Base-by-base conservation (phyloP, 345 rosid genomes). In the Linum usitatissimum region DNA sequence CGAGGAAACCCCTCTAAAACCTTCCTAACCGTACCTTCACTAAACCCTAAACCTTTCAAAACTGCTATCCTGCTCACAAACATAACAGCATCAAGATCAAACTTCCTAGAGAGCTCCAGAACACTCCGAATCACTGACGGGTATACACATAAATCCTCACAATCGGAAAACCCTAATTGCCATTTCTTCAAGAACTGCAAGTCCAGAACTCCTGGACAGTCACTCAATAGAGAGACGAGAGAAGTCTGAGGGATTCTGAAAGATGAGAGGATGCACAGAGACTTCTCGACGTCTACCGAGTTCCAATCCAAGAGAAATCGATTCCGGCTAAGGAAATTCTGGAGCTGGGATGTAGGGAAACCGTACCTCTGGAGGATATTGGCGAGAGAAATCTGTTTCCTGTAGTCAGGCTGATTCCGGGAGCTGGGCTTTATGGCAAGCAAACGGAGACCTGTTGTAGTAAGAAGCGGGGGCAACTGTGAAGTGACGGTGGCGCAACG, bases 361-460 rank as follows among this genome's bases (percentile, higher is more conserved):
- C 94, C 91, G 62, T 80, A 78, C 77, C 86, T 81, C 66, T 73
- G 83, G 58, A 88, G 81, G 54, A 91, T 79, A 81, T 71, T 81
- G 20, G 88, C 80, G 14, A 88, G 75, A 7, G 80, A 67, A 62
- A 84, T 66, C 51, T 64, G 85, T 58, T 78, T 76, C 67, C 83
- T 72, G 59, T 67, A 71, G 2, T 66, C 72, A 14, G 83, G 78
- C 39, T 67, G 69, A n/a, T 77, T 66, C 23, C 2, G 3, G 68
- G 76, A 53, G 30, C 0, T 12, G 53, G 70, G 34, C 17, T 62
- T 65, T 38, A 72, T 56, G 61, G 76, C 55, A 20, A 71, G 53
- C 60, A 61, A 70, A 55, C 12, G 68, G 56, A 19, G 19, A 56
- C 58, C 57, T 31, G 9, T n/a, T 39, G 3, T 6, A 0, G 53